Evolutionary conservation across 176 grass and related monocot species (phyloP).

Genomic region (Hyparrhenia diplandra): DNA sequence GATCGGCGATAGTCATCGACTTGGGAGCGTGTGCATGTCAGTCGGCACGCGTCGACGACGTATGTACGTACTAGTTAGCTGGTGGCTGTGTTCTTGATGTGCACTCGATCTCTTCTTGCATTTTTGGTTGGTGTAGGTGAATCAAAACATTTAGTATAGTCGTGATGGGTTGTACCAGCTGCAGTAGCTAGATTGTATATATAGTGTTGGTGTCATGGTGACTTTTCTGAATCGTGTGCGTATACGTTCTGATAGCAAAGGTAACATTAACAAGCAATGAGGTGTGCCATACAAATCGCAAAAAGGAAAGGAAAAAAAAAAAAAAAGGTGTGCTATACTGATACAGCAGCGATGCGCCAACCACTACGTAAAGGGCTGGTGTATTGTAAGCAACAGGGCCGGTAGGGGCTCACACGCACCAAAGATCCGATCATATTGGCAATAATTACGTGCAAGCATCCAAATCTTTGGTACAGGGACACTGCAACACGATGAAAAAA

Average conservation of each 20-base stretch:
- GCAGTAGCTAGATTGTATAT: slow-evolving; percentile 28
- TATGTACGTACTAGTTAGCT: background rate
- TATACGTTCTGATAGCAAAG: background rate
- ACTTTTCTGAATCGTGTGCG: background rate
- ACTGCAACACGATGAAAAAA: background rate
- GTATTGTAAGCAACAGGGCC: background rate
- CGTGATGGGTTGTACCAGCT: background rate
- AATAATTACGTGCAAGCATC: slow-evolving; percentile 16
- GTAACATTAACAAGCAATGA: background rate
- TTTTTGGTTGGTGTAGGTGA: slow-evolving; percentile 15
- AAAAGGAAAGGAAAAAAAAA: too few relatives aligned
- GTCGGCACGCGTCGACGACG: background rate
- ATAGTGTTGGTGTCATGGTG: background rate
- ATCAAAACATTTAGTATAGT: background rate
- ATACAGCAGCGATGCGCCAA: slow-evolving; percentile 21
- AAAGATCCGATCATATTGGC: slow-evolving; percentile 15
- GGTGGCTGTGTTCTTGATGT: slow-evolving; percentile 6
- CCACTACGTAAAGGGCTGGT: background rate
- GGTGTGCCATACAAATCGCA: too few relatives aligned
- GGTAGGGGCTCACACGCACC: background rate
- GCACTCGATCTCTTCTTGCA: background rate
- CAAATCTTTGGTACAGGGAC: slow-evolving; percentile 12
- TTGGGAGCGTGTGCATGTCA: background rate
- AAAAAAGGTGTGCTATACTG: too few relatives aligned
- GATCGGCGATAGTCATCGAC: too few relatives aligned